phyloP scores from a whole-genome alignment of 2,329 filamentous ascomycete genomes.

The Aspergillus udagawae region DNA sequence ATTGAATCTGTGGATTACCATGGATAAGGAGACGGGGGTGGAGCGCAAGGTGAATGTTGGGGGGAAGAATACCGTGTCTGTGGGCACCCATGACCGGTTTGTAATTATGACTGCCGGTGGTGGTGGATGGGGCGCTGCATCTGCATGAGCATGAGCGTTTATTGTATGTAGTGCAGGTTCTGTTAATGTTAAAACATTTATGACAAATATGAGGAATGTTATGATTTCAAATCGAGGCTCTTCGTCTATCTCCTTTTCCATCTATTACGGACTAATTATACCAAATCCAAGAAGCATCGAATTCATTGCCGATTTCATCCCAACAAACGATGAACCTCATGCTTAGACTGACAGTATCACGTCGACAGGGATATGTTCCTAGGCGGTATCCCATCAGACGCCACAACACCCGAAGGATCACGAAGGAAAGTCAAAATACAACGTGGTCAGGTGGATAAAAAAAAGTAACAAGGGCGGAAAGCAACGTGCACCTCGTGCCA shows the following conservation, averaged over 20 bases:
- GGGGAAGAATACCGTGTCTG: slow-evolving; percentile 59
- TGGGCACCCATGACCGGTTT: slow-evolving; percentile 58
- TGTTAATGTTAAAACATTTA: too few species aligned
- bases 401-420: too few species aligned
- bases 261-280: background rate
- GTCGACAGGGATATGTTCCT: too few species aligned
- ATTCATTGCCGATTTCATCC: too few species aligned
- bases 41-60: slow-evolving; percentile 56
- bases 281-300: too few species aligned
- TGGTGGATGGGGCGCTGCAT: slow-evolving; percentile 37
- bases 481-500: too few species aligned
- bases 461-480: too few species aligned
- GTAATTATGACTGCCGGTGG: slow-evolving; percentile 57
- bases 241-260: background rate
- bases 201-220: background rate
- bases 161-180: background rate
- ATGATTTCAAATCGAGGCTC: background rate
- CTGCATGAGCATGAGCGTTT: slow-evolving; percentile 1
- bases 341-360: too few species aligned
- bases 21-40: slow-evolving; percentile 55
- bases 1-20: slow-evolving; percentile 81
- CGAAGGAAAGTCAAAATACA: too few species aligned
- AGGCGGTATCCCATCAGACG: too few species aligned
- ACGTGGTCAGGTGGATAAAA: too few species aligned
- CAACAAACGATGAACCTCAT: too few species aligned